Base-by-base conservation (phyloP, 2,329 filamentous ascomycete species). In the Exophiala lecanii-corni region DNA sequence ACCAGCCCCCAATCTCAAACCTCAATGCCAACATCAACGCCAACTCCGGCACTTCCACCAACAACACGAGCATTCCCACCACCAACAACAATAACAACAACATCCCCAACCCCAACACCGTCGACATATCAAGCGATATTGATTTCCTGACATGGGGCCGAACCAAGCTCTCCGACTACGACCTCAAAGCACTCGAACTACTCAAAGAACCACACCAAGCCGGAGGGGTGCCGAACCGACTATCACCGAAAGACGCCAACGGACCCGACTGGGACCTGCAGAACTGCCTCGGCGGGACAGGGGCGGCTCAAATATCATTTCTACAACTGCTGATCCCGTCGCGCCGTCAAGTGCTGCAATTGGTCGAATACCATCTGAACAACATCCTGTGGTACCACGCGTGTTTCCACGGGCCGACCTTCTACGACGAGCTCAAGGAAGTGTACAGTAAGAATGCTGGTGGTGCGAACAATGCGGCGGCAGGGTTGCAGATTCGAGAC, bases 61-160 rank as follows among this genome's bases (percentile, higher is more conserved):
- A 4, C 16, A 10, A 7, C 7, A 9, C 13, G 7, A 35, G 7
- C 16, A 20, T 17, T 17, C 16, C 16, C 6, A 35, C 15, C 10
- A 15, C 42, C 35, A 36, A 37, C 18, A 38, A 20, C 42, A 46
- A 36, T 28, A 21, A 39, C 15, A 26, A 25, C 5, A 10, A 18
- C 7, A n/a, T 16, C n/a, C n/a, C 13, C 31, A 5, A 17, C 12
- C 4, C 26, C 20, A 47, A 40, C 36, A 25, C 36, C 9, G 18
- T 43, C 15, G 33, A 33, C 5, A 18, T 25, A 9, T 45, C 42
- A 31, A 28, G 40, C 25, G 44, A 52, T 21, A 48, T 46, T 36
- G 70, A 73, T 41, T 73, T 71, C 34, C 58, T 72, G 2, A 68
- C 70, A 1, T 73, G 71, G 70, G 70, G 70, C 6, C 62, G 69